A percentile compares a stretch with the other conserved stretches of the same genome.
These are phyloP conservation scores for Tillandsia fasciculata DNA, from an alignment of 176 grass and related monocot genomes.

Conservation along the genomic window DNA sequence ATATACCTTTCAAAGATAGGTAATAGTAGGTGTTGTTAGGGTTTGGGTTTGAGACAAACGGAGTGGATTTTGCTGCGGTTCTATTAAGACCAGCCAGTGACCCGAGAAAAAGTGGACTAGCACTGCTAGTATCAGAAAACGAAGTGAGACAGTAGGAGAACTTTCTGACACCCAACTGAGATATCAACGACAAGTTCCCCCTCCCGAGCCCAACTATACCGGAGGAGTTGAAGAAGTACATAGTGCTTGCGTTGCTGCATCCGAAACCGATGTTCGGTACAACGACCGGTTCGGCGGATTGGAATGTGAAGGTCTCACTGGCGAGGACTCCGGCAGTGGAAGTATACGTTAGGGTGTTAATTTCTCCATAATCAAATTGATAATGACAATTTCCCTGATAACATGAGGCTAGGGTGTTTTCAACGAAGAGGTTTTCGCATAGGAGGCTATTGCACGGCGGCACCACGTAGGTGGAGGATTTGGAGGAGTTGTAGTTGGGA, in stretches of 20 bases:
- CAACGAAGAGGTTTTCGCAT: neutral
- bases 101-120: slow-evolving; percentile 18
- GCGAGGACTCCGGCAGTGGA: slow-evolving; percentile 10
- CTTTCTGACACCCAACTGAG: slow-evolving; percentile 22
- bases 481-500: slow-evolving; percentile 6
- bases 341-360: neutral
- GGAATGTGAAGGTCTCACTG: slow-evolving; percentile 23
- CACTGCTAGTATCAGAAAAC: slow-evolving; percentile 3
- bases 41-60: slow-evolving; percentile 10
- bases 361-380: neutral
- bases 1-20: slow-evolving; percentile 11
- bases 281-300: neutral
- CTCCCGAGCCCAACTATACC: slow-evolving; percentile 24
- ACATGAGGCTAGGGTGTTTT: neutral
- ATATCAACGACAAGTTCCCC: slow-evolving; percentile 19
- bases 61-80: neutral
- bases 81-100: neutral
- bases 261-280: slow-evolving; percentile 20
- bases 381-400: slow-evolving; percentile 13
- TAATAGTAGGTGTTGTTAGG: slow-evolving; percentile 3
- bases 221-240: slow-evolving; percentile 18
- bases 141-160: slow-evolving; percentile 38
- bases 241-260: slow-evolving; percentile 6
- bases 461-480: slow-evolving; percentile 8
- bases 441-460: neutral